Percentiles rank a stretch among this genome's conserved stretches.
Evolutionary conservation across 306 rosid genomes (phyloP).

Genomic region (Morella rubra): DNA sequence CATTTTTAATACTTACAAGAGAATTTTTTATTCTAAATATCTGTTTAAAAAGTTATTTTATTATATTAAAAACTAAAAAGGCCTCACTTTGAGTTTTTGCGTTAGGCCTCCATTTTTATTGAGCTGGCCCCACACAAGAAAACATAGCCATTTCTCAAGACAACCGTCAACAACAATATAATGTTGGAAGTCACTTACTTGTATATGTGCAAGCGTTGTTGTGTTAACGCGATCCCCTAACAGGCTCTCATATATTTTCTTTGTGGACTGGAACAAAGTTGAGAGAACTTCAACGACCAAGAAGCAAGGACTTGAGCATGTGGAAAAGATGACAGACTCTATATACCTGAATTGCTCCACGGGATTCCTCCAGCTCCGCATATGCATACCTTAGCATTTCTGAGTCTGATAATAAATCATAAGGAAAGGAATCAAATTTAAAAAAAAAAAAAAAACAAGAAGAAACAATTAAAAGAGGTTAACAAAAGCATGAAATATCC

Average conservation of each 20-base stretch:
- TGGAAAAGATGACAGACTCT: constrained; percentile 15
- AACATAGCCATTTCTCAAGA: constrained; percentile 20
- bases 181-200: constrained; percentile 43
- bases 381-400: constrained; percentile 91
- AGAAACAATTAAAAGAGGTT: neutral
- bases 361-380: constrained; percentile 97
- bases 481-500: neutral
- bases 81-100: no score
- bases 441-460: no score
- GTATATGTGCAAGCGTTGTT: constrained; percentile 87
- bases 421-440: constrained; percentile 4
- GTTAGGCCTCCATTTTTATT: no score
- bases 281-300: constrained; percentile 15
- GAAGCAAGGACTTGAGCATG: constrained; percentile 14
- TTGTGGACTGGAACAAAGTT: constrained; percentile 71
- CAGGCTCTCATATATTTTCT: constrained; percentile 83
- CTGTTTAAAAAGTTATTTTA: no score
- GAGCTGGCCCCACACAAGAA: no score
- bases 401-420: constrained; percentile 47
- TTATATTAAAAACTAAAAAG: no score
- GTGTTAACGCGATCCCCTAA: constrained; percentile 67
- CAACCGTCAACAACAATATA: constrained; percentile 1
- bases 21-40: no score
- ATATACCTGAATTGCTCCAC: constrained; percentile 89
- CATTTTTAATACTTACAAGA: no score